Evolutionary conservation across 2,329 filamentous ascomycete genomes (phyloP).

Genomic region (Curvularia hawaiiensis): DNA sequence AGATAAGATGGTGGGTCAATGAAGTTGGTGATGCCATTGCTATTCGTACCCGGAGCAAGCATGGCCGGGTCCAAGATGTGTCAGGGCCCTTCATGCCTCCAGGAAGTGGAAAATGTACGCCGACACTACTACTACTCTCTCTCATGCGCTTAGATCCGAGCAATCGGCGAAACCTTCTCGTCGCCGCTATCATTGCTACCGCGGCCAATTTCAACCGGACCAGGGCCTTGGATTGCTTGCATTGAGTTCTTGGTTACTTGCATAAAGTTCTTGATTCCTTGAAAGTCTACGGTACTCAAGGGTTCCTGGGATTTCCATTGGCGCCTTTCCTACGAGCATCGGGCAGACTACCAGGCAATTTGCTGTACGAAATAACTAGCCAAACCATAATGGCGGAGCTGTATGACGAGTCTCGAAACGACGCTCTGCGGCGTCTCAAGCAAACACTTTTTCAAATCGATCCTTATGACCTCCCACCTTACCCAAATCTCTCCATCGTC

Average conservation of each 20-base stretch:
- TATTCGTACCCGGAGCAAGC: not conserved
- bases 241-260: conserved; percentile 20
- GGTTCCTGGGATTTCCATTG: conserved; percentile 22
- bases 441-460: conserved; percentile 47
- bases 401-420: conserved; percentile 34
- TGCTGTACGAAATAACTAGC: not conserved
- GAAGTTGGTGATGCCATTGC: conserved; percentile 16
- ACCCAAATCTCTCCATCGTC: conserved; percentile 61
- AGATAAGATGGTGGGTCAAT: conserved; percentile 11
- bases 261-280: conserved; percentile 22
- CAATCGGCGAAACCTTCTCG: conserved; percentile 35
- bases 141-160: conserved; percentile 40
- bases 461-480: conserved; percentile 45
- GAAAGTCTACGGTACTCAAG: conserved; percentile 27
- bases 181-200: conserved; percentile 8
- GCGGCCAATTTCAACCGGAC: conserved; percentile 18
- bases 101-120: conserved; percentile 9
- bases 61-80: conserved; percentile 6
- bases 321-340: not conserved
- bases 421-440: conserved; percentile 43
- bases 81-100: conserved; percentile 12
- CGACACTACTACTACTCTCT: not conserved
- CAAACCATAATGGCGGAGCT: conserved; percentile 30
- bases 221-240: conserved; percentile 12
- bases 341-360: not conserved